phyloP scores from a whole-genome alignment of 140 eudicot species.

The Flaveria floridana region DNA sequence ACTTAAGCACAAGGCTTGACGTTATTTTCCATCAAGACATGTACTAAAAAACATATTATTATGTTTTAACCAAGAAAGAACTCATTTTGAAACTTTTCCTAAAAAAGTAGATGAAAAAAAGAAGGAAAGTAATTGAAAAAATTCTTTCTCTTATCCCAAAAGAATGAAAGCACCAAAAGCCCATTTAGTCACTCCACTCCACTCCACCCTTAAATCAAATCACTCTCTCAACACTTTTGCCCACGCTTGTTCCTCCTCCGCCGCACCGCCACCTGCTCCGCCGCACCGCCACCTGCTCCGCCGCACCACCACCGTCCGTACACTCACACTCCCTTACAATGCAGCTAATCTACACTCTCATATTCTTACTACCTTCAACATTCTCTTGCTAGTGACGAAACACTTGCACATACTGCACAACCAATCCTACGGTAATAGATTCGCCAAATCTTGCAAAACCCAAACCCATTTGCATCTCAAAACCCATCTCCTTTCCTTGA shows the following conservation, averaged over 20 bases:
- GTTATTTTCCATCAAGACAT: no score
- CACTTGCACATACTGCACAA: constrained; percentile 31
- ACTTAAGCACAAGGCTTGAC: no score
- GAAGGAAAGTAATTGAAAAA: constrained; percentile 3
- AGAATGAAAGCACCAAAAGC: constrained; percentile 26
- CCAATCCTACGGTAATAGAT: constrained; percentile 14
- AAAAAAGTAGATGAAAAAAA: constrained; percentile 6
- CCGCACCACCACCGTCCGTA: constrained; percentile 17
- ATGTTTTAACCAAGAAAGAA: no score
- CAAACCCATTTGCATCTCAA: background rate
- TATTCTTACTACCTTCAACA: background rate
- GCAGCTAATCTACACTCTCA: constrained; percentile 35
- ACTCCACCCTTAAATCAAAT: constrained; percentile 26
- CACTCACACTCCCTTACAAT: constrained; percentile 14
- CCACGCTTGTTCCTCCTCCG: constrained; percentile 39
- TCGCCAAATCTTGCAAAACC: constrained; percentile 12
- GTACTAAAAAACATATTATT: no score
- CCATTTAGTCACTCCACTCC: background rate
- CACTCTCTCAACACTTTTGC: background rate
- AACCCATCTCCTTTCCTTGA: constrained; percentile 1
- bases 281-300: constrained; percentile 26
- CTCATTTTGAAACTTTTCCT: background rate
- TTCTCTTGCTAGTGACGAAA: no score
- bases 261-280: constrained; percentile 19
- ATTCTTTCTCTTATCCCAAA: constrained; percentile 26